Evolutionary conservation across 768 basidiomycete species (phyloP).

Genomic region (Omphalotus guepiniiformis): DNA sequence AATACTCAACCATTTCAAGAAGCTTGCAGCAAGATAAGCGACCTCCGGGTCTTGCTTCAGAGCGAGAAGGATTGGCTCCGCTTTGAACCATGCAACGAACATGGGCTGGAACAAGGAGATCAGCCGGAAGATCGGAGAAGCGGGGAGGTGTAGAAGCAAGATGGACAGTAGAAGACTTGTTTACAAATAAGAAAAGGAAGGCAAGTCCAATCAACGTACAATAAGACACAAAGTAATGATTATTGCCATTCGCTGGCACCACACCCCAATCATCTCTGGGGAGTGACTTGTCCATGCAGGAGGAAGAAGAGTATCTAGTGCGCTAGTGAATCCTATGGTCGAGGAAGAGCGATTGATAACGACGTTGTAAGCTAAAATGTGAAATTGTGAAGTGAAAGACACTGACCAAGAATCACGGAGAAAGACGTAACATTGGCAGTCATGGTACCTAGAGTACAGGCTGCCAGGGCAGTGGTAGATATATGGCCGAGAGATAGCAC

Average conservation of each 20-base stretch:
- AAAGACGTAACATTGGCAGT: constrained; percentile 31
- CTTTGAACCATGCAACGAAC: constrained; percentile 42
- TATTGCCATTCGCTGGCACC: constrained; percentile 59
- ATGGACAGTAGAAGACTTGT: no score
- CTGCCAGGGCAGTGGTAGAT: constrained; percentile 67
- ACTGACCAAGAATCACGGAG: neutral
- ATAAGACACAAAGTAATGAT: neutral
- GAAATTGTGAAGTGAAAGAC: no score
- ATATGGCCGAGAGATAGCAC: constrained; percentile 71
- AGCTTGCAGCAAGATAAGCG: constrained; percentile 49
- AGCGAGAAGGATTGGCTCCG: constrained; percentile 52
- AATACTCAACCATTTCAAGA: constrained; percentile 47
- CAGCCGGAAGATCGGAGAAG: no score
- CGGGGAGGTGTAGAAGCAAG: no score
- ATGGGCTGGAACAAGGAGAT: constrained; percentile 5
- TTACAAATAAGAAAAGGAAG: no score
- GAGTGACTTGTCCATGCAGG: constrained; percentile 69
- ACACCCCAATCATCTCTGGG: constrained; percentile 47
- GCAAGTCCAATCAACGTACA: no score
- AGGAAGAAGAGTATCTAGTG: constrained; percentile 71
- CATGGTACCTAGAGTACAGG: constrained; percentile 46
- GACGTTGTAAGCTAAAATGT: no score
- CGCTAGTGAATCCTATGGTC: constrained; percentile 32
- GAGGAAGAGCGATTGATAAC: no score
- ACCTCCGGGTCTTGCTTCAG: constrained; percentile 56